Percentiles rank a stretch among this genome's conserved stretches.
Evolutionary conservation across 805 yeast species (phyloP).

Genomic region (Komagataella phaffii): DNA sequence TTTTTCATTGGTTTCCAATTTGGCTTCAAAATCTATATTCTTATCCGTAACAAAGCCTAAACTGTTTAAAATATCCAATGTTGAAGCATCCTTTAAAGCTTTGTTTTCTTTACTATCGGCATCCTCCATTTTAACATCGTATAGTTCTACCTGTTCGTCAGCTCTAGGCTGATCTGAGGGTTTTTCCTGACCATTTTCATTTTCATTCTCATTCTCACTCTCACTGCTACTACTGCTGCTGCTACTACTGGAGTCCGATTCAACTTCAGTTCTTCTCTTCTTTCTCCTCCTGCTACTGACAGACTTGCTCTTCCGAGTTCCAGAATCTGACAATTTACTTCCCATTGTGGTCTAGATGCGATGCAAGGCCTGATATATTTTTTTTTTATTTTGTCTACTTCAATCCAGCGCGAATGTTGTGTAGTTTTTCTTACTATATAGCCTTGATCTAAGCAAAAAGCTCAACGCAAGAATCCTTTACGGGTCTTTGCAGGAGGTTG

Average conservation of each 20-base stretch:
- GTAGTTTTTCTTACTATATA: not conserved
- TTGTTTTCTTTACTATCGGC: conserved; percentile 3
- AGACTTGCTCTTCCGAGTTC: not conserved
- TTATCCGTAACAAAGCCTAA: conserved; percentile 5
- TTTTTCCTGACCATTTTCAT: conserved; percentile 1
- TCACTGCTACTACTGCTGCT: not conserved
- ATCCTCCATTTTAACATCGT: conserved; percentile 6
- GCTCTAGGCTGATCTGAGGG: conserved; percentile 2
- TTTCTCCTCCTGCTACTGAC: conserved; percentile 42
- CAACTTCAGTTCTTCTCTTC: conserved; percentile 75
- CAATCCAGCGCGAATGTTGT: not conserved
- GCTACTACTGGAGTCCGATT: conserved; percentile 23
- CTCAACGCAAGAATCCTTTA: conserved; percentile 65
- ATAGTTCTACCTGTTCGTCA: conserved; percentile 7
- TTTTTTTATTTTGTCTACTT: too few relatives aligned
- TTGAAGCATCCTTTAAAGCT: conserved; percentile 1
- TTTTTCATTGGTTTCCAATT: conserved; percentile 13
- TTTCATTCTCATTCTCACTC: conserved; percentile 7
- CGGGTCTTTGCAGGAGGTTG: conserved; percentile 36
- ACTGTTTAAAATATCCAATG: not conserved
- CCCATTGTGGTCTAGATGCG: not conserved
- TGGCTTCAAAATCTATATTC: conserved; percentile 17
- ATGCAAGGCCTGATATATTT: not conserved
- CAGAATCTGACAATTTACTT: not conserved
- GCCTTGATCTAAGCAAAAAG: not conserved